A percentile compares a stretch with the other conserved stretches of the same genome.
These are phyloP conservation scores for Evernia prunastri DNA, from an alignment of 495 filamentous ascomycete species.

Conservation along the genomic window DNA sequence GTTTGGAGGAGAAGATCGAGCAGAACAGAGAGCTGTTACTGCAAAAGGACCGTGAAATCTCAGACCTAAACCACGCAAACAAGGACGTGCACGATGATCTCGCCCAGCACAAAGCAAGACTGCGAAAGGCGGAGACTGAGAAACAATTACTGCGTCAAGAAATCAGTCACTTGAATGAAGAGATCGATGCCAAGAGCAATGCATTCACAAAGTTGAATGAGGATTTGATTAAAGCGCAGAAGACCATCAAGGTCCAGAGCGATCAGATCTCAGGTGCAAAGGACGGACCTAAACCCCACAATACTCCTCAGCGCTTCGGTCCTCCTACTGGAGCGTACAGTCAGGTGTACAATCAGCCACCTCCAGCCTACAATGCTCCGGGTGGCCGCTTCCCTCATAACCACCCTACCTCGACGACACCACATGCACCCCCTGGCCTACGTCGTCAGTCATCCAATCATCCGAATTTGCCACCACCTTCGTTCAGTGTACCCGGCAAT, in stretches of 20 bases:
- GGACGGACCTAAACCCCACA: not conserved
- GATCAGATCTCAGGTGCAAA: slow-evolving; percentile 27
- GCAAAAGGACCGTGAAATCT: not conserved
- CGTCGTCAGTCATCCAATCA: slow-evolving; percentile 2
- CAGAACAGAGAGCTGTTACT: not conserved
- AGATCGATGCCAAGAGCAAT: not conserved
- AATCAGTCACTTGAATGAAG: not conserved
- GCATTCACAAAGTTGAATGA: slow-evolving; percentile 18
- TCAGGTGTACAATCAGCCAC: slow-evolving; percentile 4
- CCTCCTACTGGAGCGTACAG: not conserved
- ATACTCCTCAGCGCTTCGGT: not conserved
- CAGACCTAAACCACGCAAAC: not conserved
- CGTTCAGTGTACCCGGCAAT: not conserved
- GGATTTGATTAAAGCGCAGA: slow-evolving; percentile 24
- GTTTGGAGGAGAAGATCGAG: not conserved
- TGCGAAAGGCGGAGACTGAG: slow-evolving; percentile 3
- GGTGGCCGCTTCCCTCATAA: not conserved
- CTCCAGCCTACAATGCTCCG: slow-evolving; percentile 1
- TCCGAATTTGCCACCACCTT: not conserved
- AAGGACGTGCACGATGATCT: not conserved
- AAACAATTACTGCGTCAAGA: not conserved
- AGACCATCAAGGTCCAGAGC: slow-evolving; percentile 30
- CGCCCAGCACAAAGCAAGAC: not conserved
- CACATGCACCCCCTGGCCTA: not conserved
- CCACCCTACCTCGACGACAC: not conserved